Evolutionary conservation across 208 protist genomes (phyloP).

Genomic region (Acanthamoeba comandoni): DNA sequence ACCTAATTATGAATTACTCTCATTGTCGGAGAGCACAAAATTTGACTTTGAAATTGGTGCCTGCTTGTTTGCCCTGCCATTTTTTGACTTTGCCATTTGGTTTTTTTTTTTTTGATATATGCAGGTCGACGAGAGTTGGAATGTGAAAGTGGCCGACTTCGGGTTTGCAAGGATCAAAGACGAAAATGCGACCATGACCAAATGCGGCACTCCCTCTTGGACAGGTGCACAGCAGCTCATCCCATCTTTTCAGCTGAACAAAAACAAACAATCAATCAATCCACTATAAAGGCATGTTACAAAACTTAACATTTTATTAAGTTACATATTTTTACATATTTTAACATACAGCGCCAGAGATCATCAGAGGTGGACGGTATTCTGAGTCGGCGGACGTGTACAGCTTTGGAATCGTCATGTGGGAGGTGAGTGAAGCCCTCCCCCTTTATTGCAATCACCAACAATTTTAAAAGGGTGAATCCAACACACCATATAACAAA

Average conservation of each 20-base stretch:
- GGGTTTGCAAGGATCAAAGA: constrained; percentile 45
- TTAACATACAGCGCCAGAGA: neutral
- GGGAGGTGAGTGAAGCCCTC: neutral
- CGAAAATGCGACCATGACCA: constrained; percentile 41
- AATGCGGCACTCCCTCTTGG: constrained; percentile 42
- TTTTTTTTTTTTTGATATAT: no score
- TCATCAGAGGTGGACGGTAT: constrained; percentile 12
- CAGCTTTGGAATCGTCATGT: constrained; percentile 48
- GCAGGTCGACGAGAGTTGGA: constrained; percentile 59
- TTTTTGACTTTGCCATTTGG: no score
- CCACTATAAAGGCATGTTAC: no score
- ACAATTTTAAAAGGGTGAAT: no score
- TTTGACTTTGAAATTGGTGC: no score
- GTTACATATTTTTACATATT: neutral
- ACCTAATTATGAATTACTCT: no score
- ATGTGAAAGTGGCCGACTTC: constrained; percentile 48
- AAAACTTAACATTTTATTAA: neutral
- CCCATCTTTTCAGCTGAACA: neutral
- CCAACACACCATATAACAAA: no score
- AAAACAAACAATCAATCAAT: no score
- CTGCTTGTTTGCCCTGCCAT: no score
- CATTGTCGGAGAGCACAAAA: no score
- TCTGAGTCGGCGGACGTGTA: constrained; percentile 1
- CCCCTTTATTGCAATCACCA: no score
- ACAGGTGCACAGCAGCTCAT: neutral